Conservation (phyloP, 371 early-diverging fungal species). For the Zychaea mexicana region DNA sequence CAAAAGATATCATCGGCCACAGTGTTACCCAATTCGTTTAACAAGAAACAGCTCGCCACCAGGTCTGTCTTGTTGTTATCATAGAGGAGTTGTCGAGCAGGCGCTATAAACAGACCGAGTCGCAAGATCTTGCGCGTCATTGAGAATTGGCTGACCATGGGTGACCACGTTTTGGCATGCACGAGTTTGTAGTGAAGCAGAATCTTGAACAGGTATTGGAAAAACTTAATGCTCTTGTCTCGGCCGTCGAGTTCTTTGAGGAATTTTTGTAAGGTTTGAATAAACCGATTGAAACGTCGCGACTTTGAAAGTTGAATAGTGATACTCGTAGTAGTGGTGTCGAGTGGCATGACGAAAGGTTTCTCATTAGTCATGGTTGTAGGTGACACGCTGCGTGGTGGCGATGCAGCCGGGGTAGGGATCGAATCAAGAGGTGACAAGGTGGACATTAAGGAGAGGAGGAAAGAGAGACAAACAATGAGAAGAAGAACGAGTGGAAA, state of each 20-base stretch:
- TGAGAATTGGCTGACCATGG: slow-evolving; percentile 69
- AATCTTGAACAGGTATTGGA: slow-evolving; percentile 77
- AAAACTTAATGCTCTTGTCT: slow-evolving; percentile 83
- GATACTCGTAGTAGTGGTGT: background rate
- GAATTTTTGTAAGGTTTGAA: slow-evolving; percentile 27
- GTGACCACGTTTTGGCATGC: slow-evolving; percentile 43
- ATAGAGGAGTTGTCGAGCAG: slow-evolving; percentile 40
- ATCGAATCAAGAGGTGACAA: slow-evolving; percentile 5
- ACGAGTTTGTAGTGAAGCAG: slow-evolving; percentile 52
- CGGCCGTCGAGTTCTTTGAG: slow-evolving; percentile 71
- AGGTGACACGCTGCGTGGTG: slow-evolving; percentile 15
- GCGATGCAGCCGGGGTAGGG: slow-evolving; percentile 27
- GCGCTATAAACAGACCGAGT: slow-evolving; percentile 66
- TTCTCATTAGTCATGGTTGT: no score
- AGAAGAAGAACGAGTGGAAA: background rate
- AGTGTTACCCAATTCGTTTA: slow-evolving; percentile 63
- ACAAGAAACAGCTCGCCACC: slow-evolving; percentile 2
- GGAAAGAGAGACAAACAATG: slow-evolving; percentile 7
- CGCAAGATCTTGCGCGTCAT: slow-evolving; percentile 76
- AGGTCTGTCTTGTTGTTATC: background rate
- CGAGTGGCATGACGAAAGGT: no score
- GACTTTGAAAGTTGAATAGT: background rate
- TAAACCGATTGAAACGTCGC: background rate
- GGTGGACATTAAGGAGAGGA: background rate
- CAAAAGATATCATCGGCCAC: slow-evolving; percentile 79